Conservation (phyloP, 306 rosid species). For the Fagus crenata region DNA sequence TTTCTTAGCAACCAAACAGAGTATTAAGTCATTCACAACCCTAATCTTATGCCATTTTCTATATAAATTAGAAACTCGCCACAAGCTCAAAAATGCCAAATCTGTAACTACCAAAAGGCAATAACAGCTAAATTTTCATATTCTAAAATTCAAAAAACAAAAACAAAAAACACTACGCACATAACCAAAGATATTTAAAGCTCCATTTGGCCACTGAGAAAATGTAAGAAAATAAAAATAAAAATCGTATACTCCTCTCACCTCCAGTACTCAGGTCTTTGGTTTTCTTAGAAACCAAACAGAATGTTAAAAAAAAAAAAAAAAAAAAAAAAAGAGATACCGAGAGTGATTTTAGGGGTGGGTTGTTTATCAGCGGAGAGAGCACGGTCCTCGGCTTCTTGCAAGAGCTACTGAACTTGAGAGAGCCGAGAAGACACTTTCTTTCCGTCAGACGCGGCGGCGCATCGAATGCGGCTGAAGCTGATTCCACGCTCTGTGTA, state of each 20-base stretch:
- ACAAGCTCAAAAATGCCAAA: neutral
- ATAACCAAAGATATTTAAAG: neutral
- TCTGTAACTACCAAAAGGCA: neutral
- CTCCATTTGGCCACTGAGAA: conserved; percentile 17
- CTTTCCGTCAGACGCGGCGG: conserved; percentile 46
- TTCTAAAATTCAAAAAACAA: neutral
- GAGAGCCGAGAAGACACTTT: conserved; percentile 78
- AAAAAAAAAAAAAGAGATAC: conserved; percentile 32
- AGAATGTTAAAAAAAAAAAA: neutral
- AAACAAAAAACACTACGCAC: neutral
- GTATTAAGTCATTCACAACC: neutral
- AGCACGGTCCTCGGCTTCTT: conserved; percentile 78
- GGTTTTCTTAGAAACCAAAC: neutral
- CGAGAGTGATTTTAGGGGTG: conserved; percentile 72
- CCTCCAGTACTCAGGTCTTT: neutral
- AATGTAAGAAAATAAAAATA: neutral
- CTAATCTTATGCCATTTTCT: neutral
- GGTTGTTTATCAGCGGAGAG: conserved; percentile 51
- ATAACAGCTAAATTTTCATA: neutral
- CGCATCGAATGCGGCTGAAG: conserved; percentile 47
- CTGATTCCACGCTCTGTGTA: conserved; percentile 30
- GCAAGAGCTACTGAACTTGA: conserved; percentile 74
- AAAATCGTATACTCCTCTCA: neutral
- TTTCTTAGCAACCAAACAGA: conserved; percentile 6
- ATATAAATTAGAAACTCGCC: neutral